Base-by-base conservation (phyloP, 2,329 filamentous ascomycete genomes). In the Botrytis medusae region DNA sequence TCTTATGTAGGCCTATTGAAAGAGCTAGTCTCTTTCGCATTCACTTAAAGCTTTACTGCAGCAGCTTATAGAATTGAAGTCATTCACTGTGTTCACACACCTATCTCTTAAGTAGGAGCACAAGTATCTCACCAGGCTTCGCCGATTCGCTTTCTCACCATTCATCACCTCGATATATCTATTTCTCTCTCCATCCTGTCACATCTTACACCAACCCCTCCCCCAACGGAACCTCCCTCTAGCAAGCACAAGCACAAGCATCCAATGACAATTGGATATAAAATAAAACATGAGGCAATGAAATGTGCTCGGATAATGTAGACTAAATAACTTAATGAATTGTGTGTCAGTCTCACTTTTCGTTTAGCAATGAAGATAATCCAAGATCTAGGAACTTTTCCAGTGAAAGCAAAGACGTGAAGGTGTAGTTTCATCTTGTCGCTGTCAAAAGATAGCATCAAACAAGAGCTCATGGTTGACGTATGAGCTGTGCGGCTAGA, bases 381-480 rank as follows among this genome's bases (percentile, higher is more conserved):
- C 29, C 14, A 9, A 54, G 7, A 54, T 29, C 14, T 18, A 29
- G n/a, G n/a, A 16, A 8, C n/a, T 29, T 29, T 18, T 29, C 51
- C 29, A 16, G n/a, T 54, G n/a, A n/a, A 54, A 9, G 51, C 14
- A 29, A n/a, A n/a, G 2, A 54, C 14, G 2, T 54, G n/a, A 29
- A n/a, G 51, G n/a, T 1, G 14, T 54, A 6, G 8, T 54, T 29
- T 8, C 18, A 8, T 54, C 8, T 54, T 9, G 25, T 18, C 6
- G 1, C 29, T 9, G 2, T 54, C 6, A 25, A 54, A 0, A 54
- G 18, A 1, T n/a, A 54, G 14, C 0, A 54, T 54, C 5, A 18
- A 29, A 18, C 4, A 29, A 5, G 4, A 18, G 5, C 12, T 54
- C 51, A 29, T 29, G 16, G 1, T 29, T 54, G 14, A n/a, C n/a